phyloP scores from a whole-genome alignment of 768 basidiomycete genomes.

The Suillus alpinus region DNA sequence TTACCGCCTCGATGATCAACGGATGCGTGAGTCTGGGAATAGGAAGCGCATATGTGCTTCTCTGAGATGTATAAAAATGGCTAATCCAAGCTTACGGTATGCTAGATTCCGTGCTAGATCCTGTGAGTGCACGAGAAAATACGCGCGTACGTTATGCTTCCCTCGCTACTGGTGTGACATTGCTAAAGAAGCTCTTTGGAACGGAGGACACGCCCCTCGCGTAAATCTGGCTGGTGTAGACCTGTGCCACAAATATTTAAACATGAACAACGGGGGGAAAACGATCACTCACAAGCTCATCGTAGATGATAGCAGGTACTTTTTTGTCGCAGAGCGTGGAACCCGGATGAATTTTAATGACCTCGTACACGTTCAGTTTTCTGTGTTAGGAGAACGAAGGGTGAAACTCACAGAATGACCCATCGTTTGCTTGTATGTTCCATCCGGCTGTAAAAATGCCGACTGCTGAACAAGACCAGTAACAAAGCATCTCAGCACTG shows the following conservation, averaged over 20 bases:
- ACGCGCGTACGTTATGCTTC: constrained; percentile 6
- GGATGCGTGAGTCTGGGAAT: background rate
- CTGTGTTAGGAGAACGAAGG: constrained; percentile 2
- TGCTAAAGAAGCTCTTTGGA: constrained; percentile 50
- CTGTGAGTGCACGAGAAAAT: background rate
- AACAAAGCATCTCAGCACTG: constrained; percentile 68
- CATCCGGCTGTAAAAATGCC: constrained; percentile 82
- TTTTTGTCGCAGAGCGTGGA: constrained; percentile 81
- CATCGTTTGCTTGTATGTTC: constrained; percentile 80
- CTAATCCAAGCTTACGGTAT: background rate
- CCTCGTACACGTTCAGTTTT: constrained; percentile 30
- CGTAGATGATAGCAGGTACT: constrained; percentile 84
- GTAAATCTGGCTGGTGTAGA: constrained; percentile 82
- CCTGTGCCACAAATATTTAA: constrained; percentile 35
- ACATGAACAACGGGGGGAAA: background rate
- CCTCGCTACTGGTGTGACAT: constrained; percentile 14
- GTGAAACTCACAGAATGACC: constrained; percentile 55
- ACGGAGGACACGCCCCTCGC: constrained; percentile 90
- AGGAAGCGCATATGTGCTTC: background rate
- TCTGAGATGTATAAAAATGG: background rate
- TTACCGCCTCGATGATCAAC: background rate
- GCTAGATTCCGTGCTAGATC: background rate
- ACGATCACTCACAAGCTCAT: constrained; percentile 73
- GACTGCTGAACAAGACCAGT: constrained; percentile 80
- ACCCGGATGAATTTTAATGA: constrained; percentile 88